phyloP scores from a whole-genome alignment of 2,329 filamentous ascomycete species.

The Nothomitra cinnamomea region DNA sequence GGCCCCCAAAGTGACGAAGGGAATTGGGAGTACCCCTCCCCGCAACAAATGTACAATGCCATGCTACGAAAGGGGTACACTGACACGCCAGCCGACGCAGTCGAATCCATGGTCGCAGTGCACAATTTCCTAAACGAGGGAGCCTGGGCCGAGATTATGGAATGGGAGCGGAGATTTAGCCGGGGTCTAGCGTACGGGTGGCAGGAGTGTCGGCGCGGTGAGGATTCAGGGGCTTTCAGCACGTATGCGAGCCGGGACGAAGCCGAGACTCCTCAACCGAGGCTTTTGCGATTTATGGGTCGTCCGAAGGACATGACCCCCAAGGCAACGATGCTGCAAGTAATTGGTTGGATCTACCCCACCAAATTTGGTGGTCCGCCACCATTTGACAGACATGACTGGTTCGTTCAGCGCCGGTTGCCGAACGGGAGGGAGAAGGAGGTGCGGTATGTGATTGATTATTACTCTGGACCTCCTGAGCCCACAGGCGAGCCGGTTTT shows the following conservation, averaged over 20 bases:
- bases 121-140: constrained; percentile 98
- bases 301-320: constrained; percentile 79
- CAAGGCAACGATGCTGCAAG: constrained; percentile 70
- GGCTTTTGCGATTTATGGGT: constrained; percentile 73
- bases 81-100: constrained; percentile 81
- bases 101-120: constrained; percentile 92
- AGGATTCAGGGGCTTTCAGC: constrained; percentile 41
- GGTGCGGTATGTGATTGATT: constrained; percentile 91
- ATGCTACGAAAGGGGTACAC: constrained; percentile 90
- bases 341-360: constrained; percentile 65
- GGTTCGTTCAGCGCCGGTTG: constrained; percentile 67
- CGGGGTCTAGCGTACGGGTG: constrained; percentile 56
- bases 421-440: constrained; percentile 51
- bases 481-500: constrained; percentile 84
- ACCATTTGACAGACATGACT: constrained; percentile 94
- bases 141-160: constrained; percentile 86
- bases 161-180: constrained; percentile 79
- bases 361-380: constrained; percentile 56
- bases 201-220: constrained; percentile 56
- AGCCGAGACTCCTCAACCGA: constrained; percentile 37
- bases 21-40: constrained; percentile 95
- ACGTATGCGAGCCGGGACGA: constrained; percentile 28
- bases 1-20: constrained; percentile 46
- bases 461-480: constrained; percentile 73
- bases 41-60: constrained; percentile 99